A percentile compares a stretch with the other conserved stretches of the same genome.
Evolutionary conservation across 495 filamentous ascomycete genomes (phyloP).

Genomic region (Penicillium alfredii): DNA sequence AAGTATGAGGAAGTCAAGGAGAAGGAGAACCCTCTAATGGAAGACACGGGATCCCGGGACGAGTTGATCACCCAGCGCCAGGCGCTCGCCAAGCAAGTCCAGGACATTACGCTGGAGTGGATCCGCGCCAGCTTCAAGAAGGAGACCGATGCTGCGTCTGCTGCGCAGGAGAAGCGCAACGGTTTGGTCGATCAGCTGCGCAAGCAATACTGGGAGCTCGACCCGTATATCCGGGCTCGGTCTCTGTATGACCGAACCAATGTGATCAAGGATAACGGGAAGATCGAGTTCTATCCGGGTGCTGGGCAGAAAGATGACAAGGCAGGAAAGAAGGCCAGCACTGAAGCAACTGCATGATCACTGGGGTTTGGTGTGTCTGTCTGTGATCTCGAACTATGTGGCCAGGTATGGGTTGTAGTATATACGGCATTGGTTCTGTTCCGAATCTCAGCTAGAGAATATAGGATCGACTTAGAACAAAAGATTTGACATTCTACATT

Average conservation of each 20-base stretch:
- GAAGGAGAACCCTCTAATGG: conserved; percentile 66
- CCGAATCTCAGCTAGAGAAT: no score
- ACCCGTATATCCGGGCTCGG: conserved; percentile 68
- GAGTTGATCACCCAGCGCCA: conserved; percentile 54
- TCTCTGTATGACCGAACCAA: conserved; percentile 70
- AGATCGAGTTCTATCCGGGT: conserved; percentile 61
- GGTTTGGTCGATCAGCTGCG: conserved; percentile 55
- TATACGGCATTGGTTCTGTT: neutral
- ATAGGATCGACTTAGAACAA: no score
- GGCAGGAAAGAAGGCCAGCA: conserved; percentile 12
- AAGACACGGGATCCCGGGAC: conserved; percentile 58
- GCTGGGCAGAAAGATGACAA: conserved; percentile 23
- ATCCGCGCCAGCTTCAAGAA: conserved; percentile 47
- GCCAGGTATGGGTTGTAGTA: neutral
- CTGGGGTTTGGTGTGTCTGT: no score
- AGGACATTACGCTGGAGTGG: conserved; percentile 68
- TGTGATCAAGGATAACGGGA: conserved; percentile 58
- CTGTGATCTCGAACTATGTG: neutral
- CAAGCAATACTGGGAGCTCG: conserved; percentile 76
- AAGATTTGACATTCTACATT: no score
- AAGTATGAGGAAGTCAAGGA: conserved; percentile 64
- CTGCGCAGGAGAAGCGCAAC: conserved; percentile 54
- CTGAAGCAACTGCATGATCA: neutral
- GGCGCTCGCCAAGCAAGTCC: conserved; percentile 59
- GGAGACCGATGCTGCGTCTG: conserved; percentile 27